Conservation (phyloP, 352 stramenopile genomes). For the Phytophthora idaei region DNA sequence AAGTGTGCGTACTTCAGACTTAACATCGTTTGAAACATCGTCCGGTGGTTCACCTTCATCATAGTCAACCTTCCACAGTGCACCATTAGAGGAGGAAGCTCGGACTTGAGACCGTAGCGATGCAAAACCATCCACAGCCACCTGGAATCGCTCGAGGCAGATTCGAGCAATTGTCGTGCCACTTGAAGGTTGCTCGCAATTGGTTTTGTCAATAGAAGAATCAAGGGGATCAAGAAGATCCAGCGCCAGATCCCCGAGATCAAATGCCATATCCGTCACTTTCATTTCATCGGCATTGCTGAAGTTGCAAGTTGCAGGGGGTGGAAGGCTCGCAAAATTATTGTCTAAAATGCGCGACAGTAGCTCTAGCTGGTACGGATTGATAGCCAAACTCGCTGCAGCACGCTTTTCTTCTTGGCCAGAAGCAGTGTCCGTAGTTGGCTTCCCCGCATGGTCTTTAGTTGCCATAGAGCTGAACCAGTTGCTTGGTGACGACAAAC, state of each 20-base stretch:
- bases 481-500: slow-evolving; percentile 38
- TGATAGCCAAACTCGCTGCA: slow-evolving; percentile 39
- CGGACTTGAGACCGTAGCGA: slow-evolving; percentile 62
- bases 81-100: slow-evolving; percentile 40
- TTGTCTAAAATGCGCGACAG: slow-evolving; percentile 65
- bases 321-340: slow-evolving; percentile 50
- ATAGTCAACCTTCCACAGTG: slow-evolving; percentile 59
- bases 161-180: slow-evolving; percentile 43
- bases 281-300: slow-evolving; percentile 48
- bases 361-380: slow-evolving; percentile 70
- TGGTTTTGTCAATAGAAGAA: slow-evolving; percentile 10
- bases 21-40: slow-evolving; percentile 2
- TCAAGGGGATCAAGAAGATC: slow-evolving; percentile 38
- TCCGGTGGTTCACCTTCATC: slow-evolving; percentile 11
- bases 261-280: slow-evolving; percentile 47
- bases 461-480: slow-evolving; percentile 31
- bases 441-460: background rate
- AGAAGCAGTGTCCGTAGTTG: background rate
- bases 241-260: slow-evolving; percentile 51
- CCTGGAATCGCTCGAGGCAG: slow-evolving; percentile 42
- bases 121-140: slow-evolving; percentile 51
- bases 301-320: background rate
- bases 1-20: slow-evolving; percentile 25
- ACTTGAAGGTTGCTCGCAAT: slow-evolving; percentile 12
- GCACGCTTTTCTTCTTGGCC: background rate